Percentiles rank a stretch among this genome's conserved stretches.
Conservation (phyloP, 164 flowering plant genomes). For the Chloranthus sessilifolius region DNA sequence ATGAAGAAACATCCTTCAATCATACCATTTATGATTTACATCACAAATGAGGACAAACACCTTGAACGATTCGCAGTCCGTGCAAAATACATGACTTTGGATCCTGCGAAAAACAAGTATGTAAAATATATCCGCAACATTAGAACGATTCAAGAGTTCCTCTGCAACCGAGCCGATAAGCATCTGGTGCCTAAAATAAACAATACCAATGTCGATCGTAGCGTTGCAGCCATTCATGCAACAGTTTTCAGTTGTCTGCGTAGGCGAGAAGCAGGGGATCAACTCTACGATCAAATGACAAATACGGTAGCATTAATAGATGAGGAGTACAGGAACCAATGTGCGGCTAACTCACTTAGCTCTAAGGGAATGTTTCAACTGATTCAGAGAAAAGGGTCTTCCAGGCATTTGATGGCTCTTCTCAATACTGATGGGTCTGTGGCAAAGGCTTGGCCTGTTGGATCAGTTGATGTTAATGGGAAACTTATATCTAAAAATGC, state of each 20-base stretch:
- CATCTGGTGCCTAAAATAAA: constrained; percentile 87
- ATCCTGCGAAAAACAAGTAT: constrained; percentile 85
- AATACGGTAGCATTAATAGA: constrained; percentile 61
- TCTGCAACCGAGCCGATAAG: constrained; percentile 82
- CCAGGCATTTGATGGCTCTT: constrained; percentile 82
- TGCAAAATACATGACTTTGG: constrained; percentile 91
- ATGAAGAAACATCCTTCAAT: constrained; percentile 94
- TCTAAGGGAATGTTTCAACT: constrained; percentile 88
- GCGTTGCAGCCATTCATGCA: constrained; percentile 93
- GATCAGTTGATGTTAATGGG: constrained; percentile 40
- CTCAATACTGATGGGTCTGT: constrained; percentile 80
- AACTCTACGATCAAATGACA: constrained; percentile 59
- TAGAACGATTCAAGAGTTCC: constrained; percentile 82
- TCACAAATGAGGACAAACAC: constrained; percentile 80
- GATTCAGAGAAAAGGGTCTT: constrained; percentile 81
- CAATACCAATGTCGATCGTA: constrained; percentile 84
- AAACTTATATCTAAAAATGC: constrained; percentile 28
- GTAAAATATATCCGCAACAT: constrained; percentile 85
- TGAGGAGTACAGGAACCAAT: constrained; percentile 79
- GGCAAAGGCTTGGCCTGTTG: constrained; percentile 87
- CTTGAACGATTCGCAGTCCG: constrained; percentile 89
- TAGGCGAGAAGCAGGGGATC: constrained; percentile 74
- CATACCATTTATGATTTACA: constrained; percentile 86
- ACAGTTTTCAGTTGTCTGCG: constrained; percentile 86
- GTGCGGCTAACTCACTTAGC: constrained; percentile 71